Evolutionary conservation across 345 rosid species (phyloP).

Genomic region (Pistacia vera): DNA sequence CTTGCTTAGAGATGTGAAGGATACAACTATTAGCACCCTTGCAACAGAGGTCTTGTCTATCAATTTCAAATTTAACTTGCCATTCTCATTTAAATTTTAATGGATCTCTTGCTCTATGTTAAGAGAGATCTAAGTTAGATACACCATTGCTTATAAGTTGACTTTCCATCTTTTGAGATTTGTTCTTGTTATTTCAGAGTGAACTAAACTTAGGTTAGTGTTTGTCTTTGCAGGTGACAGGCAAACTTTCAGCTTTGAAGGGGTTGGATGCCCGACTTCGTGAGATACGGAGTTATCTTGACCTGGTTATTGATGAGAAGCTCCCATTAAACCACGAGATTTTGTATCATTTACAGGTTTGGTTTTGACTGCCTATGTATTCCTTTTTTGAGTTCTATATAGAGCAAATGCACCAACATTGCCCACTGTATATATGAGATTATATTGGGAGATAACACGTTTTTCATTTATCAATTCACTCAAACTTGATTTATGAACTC

Average conservation of each 20-base stretch:
- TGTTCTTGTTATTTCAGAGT: background rate
- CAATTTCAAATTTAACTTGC: background rate
- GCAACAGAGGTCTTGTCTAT: slow-evolving; percentile 66
- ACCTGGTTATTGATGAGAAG: slow-evolving; percentile 72
- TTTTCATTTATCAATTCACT: background rate
- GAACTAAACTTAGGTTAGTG: background rate
- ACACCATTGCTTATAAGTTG: background rate
- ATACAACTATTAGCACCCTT: slow-evolving; percentile 82
- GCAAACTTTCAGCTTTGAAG: slow-evolving; percentile 74
- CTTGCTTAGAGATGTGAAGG: slow-evolving; percentile 86
- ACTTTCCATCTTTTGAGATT: background rate
- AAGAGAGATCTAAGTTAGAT: background rate
- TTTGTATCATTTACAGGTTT: slow-evolving; percentile 79
- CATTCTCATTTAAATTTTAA: background rate
- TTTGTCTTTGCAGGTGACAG: slow-evolving; percentile 50
- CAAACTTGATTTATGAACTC: background rate
- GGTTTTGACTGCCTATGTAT: background rate
- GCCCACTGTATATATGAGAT: background rate
- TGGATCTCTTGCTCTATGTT: background rate
- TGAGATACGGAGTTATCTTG: slow-evolving; percentile 70
- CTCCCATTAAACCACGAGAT: slow-evolving; percentile 82
- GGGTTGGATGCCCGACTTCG: slow-evolving; percentile 78
- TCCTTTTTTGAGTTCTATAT: background rate
- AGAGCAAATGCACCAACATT: background rate
- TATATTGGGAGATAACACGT: background rate